Evolutionary conservation across 768 basidiomycete species (phyloP).

Genomic region (Boletus subparvulus): DNA sequence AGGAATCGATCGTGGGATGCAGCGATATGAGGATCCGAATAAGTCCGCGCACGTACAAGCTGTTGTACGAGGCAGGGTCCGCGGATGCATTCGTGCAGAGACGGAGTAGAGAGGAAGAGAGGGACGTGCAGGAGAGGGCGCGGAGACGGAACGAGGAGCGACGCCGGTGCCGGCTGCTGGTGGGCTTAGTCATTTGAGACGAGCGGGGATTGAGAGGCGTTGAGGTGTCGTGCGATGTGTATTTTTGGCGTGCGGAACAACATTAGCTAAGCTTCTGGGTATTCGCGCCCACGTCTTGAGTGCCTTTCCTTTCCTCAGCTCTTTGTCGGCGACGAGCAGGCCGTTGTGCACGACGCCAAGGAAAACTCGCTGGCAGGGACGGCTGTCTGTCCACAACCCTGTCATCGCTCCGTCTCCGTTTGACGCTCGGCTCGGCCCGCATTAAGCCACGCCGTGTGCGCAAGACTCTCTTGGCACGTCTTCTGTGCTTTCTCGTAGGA

Average conservation of each 20-base stretch:
- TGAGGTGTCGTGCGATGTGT: background rate
- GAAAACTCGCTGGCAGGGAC: background rate
- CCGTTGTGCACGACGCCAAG: constrained; percentile 2
- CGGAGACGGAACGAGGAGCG: constrained; percentile 56
- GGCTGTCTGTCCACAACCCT: background rate
- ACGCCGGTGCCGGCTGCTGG: constrained; percentile 39
- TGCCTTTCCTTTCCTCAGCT: background rate
- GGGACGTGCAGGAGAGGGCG: constrained; percentile 39
- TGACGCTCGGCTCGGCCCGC: constrained; percentile 12
- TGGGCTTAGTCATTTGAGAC: background rate
- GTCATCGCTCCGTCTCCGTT: background rate
- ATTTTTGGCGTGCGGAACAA: constrained; percentile 20
- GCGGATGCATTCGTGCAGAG: constrained; percentile 54
- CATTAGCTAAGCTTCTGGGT: constrained; percentile 25
- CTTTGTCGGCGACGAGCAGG: constrained; percentile 8
- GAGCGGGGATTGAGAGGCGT: background rate
- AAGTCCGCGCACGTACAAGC: constrained; percentile 58
- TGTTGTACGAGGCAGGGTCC: constrained; percentile 65
- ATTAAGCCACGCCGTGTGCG: constrained; percentile 33
- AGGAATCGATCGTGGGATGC: constrained; percentile 23
- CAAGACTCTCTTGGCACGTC: constrained; percentile 39
- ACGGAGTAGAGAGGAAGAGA: constrained; percentile 35
- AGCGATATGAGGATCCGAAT: constrained; percentile 49
- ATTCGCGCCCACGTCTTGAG: constrained; percentile 11
- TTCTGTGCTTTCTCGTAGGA: constrained; percentile 38